Evolutionary conservation across 2,329 filamentous ascomycete species (phyloP), one percentile per base, ranked within the genome.

Genomic region (Neonectria neomacrospora): DNA sequence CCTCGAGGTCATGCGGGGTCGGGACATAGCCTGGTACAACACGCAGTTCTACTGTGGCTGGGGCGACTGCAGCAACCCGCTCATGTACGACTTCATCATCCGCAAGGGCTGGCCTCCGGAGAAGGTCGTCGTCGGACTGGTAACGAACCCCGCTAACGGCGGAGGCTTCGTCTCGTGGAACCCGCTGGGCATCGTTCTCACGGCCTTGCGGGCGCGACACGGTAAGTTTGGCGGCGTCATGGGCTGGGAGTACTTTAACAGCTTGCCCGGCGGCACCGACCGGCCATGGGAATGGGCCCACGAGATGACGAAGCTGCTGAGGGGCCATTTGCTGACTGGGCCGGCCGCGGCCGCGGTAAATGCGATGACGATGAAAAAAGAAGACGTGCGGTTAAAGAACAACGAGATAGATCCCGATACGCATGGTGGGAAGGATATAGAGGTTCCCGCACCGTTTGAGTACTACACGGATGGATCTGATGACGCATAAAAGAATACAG

Each of bases 211-310:
- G n/a, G 72, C 70, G 3, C 75, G 80, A 56, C 92, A 92, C 71
- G 86, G 86, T 1, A 80, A 81, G 1, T 96, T 97, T 76, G 94
- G 94, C 1, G 94, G 94, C 1, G 89, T 97, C 7, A 96, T 96
- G 89, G 93, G 93, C 2, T 97, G 94, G 94, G 94, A 97, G 80
- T 97, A 96, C 76, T 97, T 95, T 80, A 96, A 97, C 80, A 88
- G 90, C 58, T 76, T 89, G 61, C 91, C 92, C 0, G 90, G 89
- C 1, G 89, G 86, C 23, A 75, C 74, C 2, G 80, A 81, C 12
- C 80, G 83, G 58, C 91, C 92, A 0, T 95, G 91, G 90, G 83
- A 91, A 68, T 97, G 94, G 94, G 92, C 91, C 0, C 84, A 83
- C 50, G 83, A 85, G 60, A 90, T 96, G 83, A 88, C 88, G 0